phyloP scores from a whole-genome alignment of 2,329 filamentous ascomycete species.

The Phialophora expanda region DNA sequence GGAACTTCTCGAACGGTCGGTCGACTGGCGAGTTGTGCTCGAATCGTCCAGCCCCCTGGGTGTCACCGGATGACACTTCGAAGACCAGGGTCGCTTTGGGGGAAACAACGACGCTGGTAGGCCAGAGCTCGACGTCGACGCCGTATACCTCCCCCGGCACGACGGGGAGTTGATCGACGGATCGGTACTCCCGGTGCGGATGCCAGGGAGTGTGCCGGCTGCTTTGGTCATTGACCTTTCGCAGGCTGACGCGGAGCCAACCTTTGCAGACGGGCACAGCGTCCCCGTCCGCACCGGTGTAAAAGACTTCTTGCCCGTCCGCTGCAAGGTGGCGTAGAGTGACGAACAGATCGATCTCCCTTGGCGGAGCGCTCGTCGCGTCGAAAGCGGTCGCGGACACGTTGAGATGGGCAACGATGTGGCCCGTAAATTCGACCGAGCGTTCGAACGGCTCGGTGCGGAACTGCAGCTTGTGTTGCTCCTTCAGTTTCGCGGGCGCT shows the following conservation, averaged over 20 bases:
- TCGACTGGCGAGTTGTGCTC: constrained; percentile 36
- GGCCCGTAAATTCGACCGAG: constrained; percentile 73
- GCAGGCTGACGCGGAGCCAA: constrained; percentile 59
- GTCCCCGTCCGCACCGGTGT: constrained; percentile 62
- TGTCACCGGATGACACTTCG: constrained; percentile 52
- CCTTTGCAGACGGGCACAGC: constrained; percentile 61
- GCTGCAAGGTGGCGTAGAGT: constrained; percentile 60
- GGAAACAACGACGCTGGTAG: constrained; percentile 47
- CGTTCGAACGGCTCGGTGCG: constrained; percentile 61
- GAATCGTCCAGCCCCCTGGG: constrained; percentile 49
- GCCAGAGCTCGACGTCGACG: constrained; percentile 55
- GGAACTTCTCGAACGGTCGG: constrained; percentile 50
- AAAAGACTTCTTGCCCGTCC: constrained; percentile 58
- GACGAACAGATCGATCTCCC: constrained; percentile 61
- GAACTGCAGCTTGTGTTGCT: constrained; percentile 63
- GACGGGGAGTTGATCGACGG: constrained; percentile 55
- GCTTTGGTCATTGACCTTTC: constrained; percentile 54
- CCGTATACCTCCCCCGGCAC: constrained; percentile 57
- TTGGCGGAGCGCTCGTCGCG: constrained; percentile 49
- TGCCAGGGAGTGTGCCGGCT: constrained; percentile 53
- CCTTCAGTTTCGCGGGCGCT: constrained; percentile 63
- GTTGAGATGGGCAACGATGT: constrained; percentile 68
- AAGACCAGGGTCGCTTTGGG: constrained; percentile 42
- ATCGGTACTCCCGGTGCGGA: constrained; percentile 58
- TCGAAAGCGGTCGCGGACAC: constrained; percentile 58